These are phyloP conservation scores for Pisolithus tinctorius DNA, from an alignment of 768 basidiomycete genomes.

Conservation along the genomic window DNA sequence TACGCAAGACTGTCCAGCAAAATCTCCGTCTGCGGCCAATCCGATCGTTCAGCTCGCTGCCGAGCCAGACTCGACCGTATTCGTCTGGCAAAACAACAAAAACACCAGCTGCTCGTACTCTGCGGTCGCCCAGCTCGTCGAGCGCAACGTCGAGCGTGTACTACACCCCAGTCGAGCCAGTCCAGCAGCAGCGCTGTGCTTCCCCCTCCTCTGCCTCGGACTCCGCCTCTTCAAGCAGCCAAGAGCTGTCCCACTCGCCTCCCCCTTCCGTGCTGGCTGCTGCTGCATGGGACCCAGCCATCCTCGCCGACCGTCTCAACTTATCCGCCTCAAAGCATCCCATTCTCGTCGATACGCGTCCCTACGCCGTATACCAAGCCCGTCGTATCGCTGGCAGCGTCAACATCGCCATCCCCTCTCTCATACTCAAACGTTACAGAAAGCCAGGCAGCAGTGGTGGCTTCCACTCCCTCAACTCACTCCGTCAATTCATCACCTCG, in stretches of 20 bases:
- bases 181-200: neutral
- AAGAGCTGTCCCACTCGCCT: constrained; percentile 8
- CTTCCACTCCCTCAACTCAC: constrained; percentile 56
- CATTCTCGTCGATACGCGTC: constrained; percentile 78
- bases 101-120: constrained; percentile 6
- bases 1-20: constrained; percentile 66
- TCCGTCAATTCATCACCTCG: constrained; percentile 79
- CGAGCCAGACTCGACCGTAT: constrained; percentile 30
- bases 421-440: constrained; percentile 81
- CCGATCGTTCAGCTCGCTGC: constrained; percentile 47
- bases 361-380: constrained; percentile 55
- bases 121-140: constrained; percentile 31
- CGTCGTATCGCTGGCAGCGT: constrained; percentile 64
- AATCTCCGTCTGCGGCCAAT: constrained; percentile 78
- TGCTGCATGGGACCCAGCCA: constrained; percentile 35
- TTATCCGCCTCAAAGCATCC: constrained; percentile 46
- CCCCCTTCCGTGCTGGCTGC: constrained; percentile 27
- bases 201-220: constrained; percentile 13
- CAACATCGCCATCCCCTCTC: constrained; percentile 83
- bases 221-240: constrained; percentile 6
- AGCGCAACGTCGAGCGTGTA: constrained; percentile 46
- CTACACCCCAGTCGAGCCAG: constrained; percentile 44
- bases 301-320: constrained; percentile 36
- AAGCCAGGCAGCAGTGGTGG: constrained; percentile 58
- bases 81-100: neutral